These are phyloP conservation scores for Pythium myriotylum DNA, from an alignment of 352 stramenopile genomes.

Conservation along the genomic window DNA sequence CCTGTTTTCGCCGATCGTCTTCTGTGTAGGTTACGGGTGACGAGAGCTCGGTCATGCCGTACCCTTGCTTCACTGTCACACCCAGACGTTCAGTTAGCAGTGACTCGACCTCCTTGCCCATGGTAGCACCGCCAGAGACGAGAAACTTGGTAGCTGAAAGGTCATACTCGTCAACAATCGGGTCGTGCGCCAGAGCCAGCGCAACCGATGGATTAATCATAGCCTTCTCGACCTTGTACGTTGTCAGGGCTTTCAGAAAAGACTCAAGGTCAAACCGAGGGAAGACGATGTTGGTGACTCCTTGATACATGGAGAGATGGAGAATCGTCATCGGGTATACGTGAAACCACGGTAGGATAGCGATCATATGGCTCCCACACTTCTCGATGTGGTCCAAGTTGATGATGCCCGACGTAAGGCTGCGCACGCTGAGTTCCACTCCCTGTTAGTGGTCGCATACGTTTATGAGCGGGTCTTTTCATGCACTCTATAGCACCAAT, in stretches of 20 bases:
- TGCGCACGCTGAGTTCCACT: slow-evolving; percentile 78
- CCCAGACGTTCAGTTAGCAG: slow-evolving; percentile 54
- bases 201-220: slow-evolving; percentile 89
- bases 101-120: slow-evolving; percentile 66
- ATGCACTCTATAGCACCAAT: not conserved
- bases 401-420: slow-evolving; percentile 89
- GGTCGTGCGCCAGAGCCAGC: slow-evolving; percentile 85
- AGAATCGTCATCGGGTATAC: slow-evolving; percentile 92
- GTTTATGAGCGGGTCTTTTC: not conserved
- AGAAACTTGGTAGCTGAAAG: slow-evolving; percentile 76
- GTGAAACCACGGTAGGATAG: slow-evolving; percentile 94
- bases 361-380: slow-evolving; percentile 46
- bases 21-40: slow-evolving; percentile 25
- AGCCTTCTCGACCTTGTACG: slow-evolving; percentile 48
- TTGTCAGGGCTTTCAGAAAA: slow-evolving; percentile 82
- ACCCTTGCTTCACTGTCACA: slow-evolving; percentile 36
- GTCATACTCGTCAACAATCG: slow-evolving; percentile 92
- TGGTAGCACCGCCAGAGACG: slow-evolving; percentile 70
- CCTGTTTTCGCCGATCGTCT: slow-evolving; percentile 10
- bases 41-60: slow-evolving; percentile 49
- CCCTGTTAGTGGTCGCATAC: slow-evolving; percentile 24
- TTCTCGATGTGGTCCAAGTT: slow-evolving; percentile 78
- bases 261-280: slow-evolving; percentile 88
- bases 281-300: slow-evolving; percentile 83
- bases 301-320: slow-evolving; percentile 82